These are phyloP conservation scores for Globisporangium uncinulatum DNA, from an alignment of 352 stramenopile species.

Conservation along the genomic window DNA sequence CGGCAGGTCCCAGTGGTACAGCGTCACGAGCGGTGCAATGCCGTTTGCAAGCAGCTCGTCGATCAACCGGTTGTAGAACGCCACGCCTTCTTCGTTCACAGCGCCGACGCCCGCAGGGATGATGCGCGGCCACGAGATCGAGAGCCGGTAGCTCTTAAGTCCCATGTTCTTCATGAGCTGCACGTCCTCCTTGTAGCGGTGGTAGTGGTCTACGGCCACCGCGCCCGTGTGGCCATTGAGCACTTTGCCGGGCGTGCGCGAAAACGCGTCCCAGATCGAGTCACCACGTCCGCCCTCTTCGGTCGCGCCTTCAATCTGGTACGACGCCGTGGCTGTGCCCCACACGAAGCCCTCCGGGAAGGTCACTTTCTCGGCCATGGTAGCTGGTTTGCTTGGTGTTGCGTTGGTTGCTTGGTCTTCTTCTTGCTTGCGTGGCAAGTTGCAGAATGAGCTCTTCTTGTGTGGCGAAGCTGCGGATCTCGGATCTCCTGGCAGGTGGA, in stretches of 20 bases:
- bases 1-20: constrained; percentile 97
- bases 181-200: constrained; percentile 88
- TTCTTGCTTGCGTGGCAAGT: constrained; percentile 10
- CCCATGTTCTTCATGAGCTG: constrained; percentile 88
- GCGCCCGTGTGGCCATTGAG: constrained; percentile 77
- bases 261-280: constrained; percentile 91
- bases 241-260: constrained; percentile 50
- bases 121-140: constrained; percentile 91
- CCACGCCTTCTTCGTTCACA: constrained; percentile 83
- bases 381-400: not conserved
- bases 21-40: constrained; percentile 89
- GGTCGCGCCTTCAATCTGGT: constrained; percentile 91
- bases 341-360: constrained; percentile 74
- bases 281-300: constrained; percentile 76
- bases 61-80: constrained; percentile 91
- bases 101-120: constrained; percentile 69
- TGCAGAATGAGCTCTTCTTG: constrained; percentile 6
- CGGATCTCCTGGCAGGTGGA: not conserved
- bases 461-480: too few species aligned
- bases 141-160: constrained; percentile 89
- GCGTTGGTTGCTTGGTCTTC: not conserved
- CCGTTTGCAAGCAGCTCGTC: constrained; percentile 71
- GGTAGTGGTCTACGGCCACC: constrained; percentile 89
- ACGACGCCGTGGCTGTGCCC: constrained; percentile 83
- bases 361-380: constrained; percentile 23